Evolutionary conservation across 306 rosid species (phyloP).

Genomic region (Gastrolobium villosum): DNA sequence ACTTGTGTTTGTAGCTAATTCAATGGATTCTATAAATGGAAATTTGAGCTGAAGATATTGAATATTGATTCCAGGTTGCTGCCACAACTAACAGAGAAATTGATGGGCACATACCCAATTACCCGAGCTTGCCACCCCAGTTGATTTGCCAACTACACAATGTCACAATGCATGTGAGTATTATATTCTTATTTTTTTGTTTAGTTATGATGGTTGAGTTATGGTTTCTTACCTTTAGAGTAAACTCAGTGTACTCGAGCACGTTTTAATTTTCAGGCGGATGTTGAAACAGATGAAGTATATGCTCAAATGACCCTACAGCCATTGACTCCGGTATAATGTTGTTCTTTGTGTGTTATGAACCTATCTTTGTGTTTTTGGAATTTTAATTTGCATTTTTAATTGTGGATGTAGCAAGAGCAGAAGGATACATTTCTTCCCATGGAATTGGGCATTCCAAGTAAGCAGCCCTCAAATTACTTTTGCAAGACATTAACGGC

Average conservation of each 20-base stretch:
- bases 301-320: constrained; percentile 96
- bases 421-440: constrained; percentile 96
- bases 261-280: constrained; percentile 78
- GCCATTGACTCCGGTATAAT: constrained; percentile 78
- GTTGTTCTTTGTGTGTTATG: constrained; percentile 33
- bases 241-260: constrained; percentile 36
- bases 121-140: constrained; percentile 89
- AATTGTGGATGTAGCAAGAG: constrained; percentile 68
- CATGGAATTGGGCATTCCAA: constrained; percentile 88
- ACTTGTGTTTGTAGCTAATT: constrained; percentile 40
- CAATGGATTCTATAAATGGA: constrained; percentile 31
- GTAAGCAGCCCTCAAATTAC: constrained; percentile 94
- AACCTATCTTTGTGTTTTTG: constrained; percentile 8
- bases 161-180: constrained; percentile 94
- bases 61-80: constrained; percentile 68
- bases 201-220: constrained; percentile 20
- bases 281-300: constrained; percentile 93
- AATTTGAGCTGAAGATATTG: constrained; percentile 40
- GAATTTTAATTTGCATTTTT: constrained; percentile 31
- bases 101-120: constrained; percentile 92
- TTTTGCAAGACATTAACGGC: constrained; percentile 97
- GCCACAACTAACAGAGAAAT: constrained; percentile 92
- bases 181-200: constrained; percentile 23
- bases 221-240: not conserved
- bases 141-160: constrained; percentile 89